A percentile compares a stretch with the other conserved stretches of the same genome.
Conservation (phyloP, 2,329 filamentous ascomycete genomes). For the Cladosporium sp. region DNA sequence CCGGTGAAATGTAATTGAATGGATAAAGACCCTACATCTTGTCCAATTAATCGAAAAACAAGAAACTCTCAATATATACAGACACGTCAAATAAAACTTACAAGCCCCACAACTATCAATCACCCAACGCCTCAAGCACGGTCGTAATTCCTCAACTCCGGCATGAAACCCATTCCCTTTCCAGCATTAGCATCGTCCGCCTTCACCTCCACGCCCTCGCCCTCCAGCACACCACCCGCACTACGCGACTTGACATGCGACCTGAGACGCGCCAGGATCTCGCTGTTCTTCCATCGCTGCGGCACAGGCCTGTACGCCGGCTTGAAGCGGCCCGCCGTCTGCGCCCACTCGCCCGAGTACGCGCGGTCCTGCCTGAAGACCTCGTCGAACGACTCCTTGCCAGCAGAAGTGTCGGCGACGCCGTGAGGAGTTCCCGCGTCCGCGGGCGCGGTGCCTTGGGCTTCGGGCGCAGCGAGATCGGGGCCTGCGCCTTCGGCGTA, state of each 20-base stretch:
- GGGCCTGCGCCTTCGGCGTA: slow-evolving; percentile 56
- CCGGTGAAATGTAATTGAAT: not conserved
- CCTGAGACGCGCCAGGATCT: slow-evolving; percentile 75
- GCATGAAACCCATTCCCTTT: slow-evolving; percentile 53
- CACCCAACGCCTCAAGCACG: slow-evolving; percentile 7
- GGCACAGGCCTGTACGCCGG: slow-evolving; percentile 92
- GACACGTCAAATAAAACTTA: not conserved
- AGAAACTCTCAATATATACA: slow-evolving; percentile 1
- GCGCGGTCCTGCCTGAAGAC: slow-evolving; percentile 55
- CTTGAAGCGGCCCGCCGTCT: slow-evolving; percentile 92
- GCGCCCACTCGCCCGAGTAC: slow-evolving; percentile 83
- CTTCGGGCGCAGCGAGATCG: slow-evolving; percentile 46
- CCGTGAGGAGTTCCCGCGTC: slow-evolving; percentile 43
- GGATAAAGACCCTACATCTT: not conserved
- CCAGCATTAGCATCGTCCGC: slow-evolving; percentile 40
- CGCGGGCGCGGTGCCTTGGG: slow-evolving; percentile 45
- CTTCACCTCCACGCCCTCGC: slow-evolving; percentile 40
- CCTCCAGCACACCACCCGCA: slow-evolving; percentile 58
- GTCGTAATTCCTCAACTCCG: slow-evolving; percentile 52
- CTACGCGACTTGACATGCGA: slow-evolving; percentile 75
- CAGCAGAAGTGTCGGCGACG: slow-evolving; percentile 42
- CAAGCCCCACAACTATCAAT: not conserved
- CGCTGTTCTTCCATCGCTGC: slow-evolving; percentile 77
- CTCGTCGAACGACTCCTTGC: slow-evolving; percentile 26
- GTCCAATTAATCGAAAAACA: not conserved